Evolutionary conservation across 371 early-diverging fungal genomes (phyloP).

Genomic region (Rhizomucor miehei): DNA sequence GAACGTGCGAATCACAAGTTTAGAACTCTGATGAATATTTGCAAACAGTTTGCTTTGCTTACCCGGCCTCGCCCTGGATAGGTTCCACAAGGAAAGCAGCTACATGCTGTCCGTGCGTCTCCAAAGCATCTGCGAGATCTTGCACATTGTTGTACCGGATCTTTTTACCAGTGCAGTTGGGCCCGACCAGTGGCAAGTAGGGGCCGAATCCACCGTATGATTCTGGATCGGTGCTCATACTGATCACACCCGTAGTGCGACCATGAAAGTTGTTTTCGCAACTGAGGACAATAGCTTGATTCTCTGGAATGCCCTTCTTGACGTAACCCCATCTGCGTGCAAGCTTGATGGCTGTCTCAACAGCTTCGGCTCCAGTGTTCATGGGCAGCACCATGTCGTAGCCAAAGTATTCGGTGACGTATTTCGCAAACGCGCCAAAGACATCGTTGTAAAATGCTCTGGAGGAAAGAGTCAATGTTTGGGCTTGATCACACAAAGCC

Average conservation of each 20-base stretch:
- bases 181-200: slow-evolving; percentile 86
- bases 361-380: slow-evolving; percentile 99
- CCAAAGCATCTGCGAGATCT: slow-evolving; percentile 85
- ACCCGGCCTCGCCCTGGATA: slow-evolving; percentile 98
- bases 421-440: slow-evolving; percentile 89
- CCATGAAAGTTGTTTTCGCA: slow-evolving; percentile 96
- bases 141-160: slow-evolving; percentile 86
- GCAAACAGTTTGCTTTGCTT: slow-evolving; percentile 13
- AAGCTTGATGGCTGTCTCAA: slow-evolving; percentile 98
- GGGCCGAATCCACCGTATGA: slow-evolving; percentile 90
- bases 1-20: not conserved
- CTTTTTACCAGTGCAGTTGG: slow-evolving; percentile 40
- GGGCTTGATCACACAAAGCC: slow-evolving; percentile 89
- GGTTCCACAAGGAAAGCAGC: slow-evolving; percentile 97
- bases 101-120: slow-evolving; percentile 76
- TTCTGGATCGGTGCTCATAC: slow-evolving; percentile 94
- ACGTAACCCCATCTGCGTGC: slow-evolving; percentile 96
- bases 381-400: slow-evolving; percentile 97
- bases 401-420: slow-evolving; percentile 90
- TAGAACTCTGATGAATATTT: no score
- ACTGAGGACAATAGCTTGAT: slow-evolving; percentile 84
- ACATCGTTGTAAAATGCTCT: slow-evolving; percentile 96
- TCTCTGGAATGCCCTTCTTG: slow-evolving; percentile 84
- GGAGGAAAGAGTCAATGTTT: slow-evolving; percentile 81
- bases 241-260: slow-evolving; percentile 92